phyloP scores from a whole-genome alignment of 2,329 filamentous ascomycete genomes.

The Fusarium sambucinum region DNA sequence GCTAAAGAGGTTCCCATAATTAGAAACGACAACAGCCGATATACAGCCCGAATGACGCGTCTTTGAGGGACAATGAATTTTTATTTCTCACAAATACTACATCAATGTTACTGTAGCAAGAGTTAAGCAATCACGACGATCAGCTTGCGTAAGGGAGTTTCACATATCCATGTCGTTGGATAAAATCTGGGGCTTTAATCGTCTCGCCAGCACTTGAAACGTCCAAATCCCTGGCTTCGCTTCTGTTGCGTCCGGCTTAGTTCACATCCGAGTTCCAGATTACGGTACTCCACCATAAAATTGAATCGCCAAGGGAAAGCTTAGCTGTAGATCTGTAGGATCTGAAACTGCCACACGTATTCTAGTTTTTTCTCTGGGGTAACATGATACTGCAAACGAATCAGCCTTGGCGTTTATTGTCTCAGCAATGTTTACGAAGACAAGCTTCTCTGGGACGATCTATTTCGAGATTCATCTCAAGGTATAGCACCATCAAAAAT shows the following conservation, averaged over 20 bases:
- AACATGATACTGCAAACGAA: constrained; percentile 1
- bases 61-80: not conserved
- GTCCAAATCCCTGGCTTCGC: not conserved
- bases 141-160: not conserved
- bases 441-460: constrained; percentile 13
- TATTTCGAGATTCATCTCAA: constrained; percentile 9
- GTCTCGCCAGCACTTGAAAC: not conserved
- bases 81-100: not conserved
- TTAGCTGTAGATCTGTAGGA: constrained; percentile 14
- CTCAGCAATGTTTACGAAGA: constrained; percentile 6
- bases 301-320: constrained; percentile 23
- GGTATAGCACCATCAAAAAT: not conserved
- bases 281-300: not conserved
- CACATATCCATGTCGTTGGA: not conserved
- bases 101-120: not conserved
- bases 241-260: not conserved
- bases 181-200: not conserved
- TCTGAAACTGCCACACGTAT: constrained; percentile 6
- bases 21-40: not conserved
- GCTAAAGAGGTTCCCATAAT: not conserved
- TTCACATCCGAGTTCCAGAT: not conserved
- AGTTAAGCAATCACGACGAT: too few species aligned
- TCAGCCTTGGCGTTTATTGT: constrained; percentile 20
- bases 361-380: not conserved
- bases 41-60: not conserved